phyloP scores from a whole-genome alignment of 176 grass and related monocot genomes.

The Tuctoria greenei region DNA sequence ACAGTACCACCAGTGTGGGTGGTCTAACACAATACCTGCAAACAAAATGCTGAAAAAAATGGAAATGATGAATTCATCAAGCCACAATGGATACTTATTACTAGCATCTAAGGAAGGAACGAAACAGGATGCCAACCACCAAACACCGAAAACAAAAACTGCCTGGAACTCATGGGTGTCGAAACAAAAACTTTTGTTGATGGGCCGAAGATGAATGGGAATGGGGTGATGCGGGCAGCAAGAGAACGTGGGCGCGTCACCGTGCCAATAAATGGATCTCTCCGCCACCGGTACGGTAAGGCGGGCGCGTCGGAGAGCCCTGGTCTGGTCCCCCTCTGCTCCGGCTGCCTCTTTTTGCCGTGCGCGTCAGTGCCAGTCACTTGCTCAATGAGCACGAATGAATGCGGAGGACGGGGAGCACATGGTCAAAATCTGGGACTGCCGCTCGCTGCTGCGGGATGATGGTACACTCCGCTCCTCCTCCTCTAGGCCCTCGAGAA shows the following conservation, averaged over 20 bases:
- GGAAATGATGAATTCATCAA: background rate
- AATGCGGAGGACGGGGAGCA: background rate
- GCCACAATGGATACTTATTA: background rate
- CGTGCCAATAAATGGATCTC: constrained; percentile 27
- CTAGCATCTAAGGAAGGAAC: background rate
- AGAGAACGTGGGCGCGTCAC: constrained; percentile 26
- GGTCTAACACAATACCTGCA: no score
- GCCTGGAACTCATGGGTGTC: background rate
- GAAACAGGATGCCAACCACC: background rate
- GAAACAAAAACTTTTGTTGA: background rate
- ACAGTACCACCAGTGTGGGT: no score
- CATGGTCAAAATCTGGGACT: constrained; percentile 1
- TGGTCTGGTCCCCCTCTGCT: constrained; percentile 2
- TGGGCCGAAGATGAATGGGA: background rate
- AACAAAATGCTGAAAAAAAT: background rate
- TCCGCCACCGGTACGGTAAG: background rate
- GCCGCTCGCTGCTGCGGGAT: background rate
- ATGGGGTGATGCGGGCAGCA: background rate
- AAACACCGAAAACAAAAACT: background rate
- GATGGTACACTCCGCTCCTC: background rate
- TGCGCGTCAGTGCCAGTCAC: constrained; percentile 5
- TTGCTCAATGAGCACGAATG: background rate
- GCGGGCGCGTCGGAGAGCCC: background rate
- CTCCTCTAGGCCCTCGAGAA: background rate
- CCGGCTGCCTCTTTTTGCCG: constrained; percentile 26